These are phyloP conservation scores for Coelastrella sp. DNA, from an alignment of 139 green algal genomes.

Conservation along the genomic window DNA sequence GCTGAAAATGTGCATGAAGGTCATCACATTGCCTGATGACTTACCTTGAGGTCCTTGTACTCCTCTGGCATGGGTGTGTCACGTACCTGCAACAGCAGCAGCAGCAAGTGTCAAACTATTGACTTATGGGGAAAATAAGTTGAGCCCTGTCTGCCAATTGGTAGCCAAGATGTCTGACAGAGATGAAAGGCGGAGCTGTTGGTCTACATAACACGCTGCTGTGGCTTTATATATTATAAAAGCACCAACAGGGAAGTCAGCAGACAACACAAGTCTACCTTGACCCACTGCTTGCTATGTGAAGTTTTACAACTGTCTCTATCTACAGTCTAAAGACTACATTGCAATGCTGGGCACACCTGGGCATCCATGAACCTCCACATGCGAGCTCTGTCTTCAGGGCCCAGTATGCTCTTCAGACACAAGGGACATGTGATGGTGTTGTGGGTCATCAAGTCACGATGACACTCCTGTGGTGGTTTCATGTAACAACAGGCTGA, in stretches of 20 bases:
- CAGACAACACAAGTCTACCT: too few relatives aligned
- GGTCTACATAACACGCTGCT: not conserved
- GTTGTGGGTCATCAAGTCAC: slow-evolving; percentile 60
- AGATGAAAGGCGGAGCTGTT: too few relatives aligned
- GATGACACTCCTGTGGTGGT: slow-evolving; percentile 58
- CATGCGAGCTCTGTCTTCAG: slow-evolving; percentile 58
- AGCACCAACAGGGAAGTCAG: too few relatives aligned
- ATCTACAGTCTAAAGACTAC: not conserved
- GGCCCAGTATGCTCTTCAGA: slow-evolving; percentile 79
- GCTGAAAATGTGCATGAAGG: not conserved
- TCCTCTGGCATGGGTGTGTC: slow-evolving; percentile 74
- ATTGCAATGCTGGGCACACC: slow-evolving; percentile 11
- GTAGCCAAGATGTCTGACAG: too few relatives aligned
- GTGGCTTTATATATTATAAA: too few relatives aligned
- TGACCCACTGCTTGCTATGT: too few relatives aligned
- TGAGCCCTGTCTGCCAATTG: too few relatives aligned
- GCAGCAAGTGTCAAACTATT: too few relatives aligned
- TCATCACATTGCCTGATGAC: not conserved
- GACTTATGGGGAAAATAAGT: too few relatives aligned
- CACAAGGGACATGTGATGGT: slow-evolving; percentile 73
- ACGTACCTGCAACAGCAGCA: slow-evolving; percentile 57
- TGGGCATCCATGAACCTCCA: slow-evolving; percentile 74
- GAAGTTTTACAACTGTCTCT: not conserved
- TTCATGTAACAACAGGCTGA: too few relatives aligned
- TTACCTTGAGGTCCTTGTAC: slow-evolving; percentile 63